phyloP scores from a whole-genome alignment of 1,284 basidiomycete genomes.

The Tausonia pullulans region DNA sequence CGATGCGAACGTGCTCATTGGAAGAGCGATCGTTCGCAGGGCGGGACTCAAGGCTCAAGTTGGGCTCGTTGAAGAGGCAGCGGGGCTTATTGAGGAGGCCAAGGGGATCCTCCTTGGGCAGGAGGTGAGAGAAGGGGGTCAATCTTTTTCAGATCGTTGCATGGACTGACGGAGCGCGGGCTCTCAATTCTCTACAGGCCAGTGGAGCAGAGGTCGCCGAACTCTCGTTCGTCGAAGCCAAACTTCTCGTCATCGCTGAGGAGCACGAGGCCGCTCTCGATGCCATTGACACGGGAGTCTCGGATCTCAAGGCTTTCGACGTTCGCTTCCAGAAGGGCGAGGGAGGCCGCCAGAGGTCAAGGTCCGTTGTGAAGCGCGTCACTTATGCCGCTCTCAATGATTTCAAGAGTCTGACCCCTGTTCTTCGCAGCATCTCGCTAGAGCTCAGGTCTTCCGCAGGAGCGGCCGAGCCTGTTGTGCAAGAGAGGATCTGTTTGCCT shows the following conservation, averaged over 20 bases:
- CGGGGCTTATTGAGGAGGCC: slow-evolving; percentile 26
- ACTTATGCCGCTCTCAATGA: no score
- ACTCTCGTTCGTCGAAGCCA: neutral
- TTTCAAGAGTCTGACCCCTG: no score
- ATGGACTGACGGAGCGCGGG: no score
- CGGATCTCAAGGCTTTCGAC: neutral
- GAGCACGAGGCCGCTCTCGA: neutral
- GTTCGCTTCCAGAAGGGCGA: neutral
- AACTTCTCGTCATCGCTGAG: neutral
- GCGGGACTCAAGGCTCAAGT: slow-evolving; percentile 51
- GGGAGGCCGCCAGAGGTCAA: no score
- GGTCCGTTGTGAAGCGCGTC: no score
- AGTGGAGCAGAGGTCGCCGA: neutral
- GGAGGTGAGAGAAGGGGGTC: neutral
- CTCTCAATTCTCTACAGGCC: no score
- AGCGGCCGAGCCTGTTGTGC: no score
- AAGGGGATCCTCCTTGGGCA: neutral
- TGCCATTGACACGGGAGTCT: neutral
- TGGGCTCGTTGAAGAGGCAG: slow-evolving; percentile 49
- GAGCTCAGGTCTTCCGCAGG: no score
- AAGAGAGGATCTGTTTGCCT: slow-evolving; percentile 39
- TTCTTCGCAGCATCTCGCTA: no score
- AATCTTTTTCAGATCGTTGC: no score
- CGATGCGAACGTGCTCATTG: slow-evolving; percentile 51
- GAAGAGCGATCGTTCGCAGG: slow-evolving; percentile 51